Percentiles rank a stretch among this genome's conserved stretches.
Conservation (phyloP, 495 filamentous ascomycete species). For the Hypomontagnella monticulosa region DNA sequence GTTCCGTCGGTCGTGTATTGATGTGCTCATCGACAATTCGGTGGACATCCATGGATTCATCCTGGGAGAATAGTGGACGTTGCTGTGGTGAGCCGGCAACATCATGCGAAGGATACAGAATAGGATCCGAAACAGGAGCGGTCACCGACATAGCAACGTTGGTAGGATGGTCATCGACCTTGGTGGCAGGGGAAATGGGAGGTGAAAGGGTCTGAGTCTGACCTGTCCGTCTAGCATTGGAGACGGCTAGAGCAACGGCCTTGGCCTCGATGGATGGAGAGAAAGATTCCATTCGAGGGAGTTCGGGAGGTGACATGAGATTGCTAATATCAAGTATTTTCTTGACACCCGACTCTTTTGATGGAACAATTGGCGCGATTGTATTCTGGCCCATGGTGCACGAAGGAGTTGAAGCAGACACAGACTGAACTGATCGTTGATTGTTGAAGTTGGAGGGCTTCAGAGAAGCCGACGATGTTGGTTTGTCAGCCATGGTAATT, state of each 20-base stretch:
- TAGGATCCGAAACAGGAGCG: constrained; percentile 51
- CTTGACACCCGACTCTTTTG: constrained; percentile 34
- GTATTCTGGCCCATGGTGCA: constrained; percentile 15
- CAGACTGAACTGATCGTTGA: constrained; percentile 9
- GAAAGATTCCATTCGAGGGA: constrained; percentile 70
- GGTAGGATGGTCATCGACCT: constrained; percentile 43
- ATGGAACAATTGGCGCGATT: constrained; percentile 29
- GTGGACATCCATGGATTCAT: constrained; percentile 56
- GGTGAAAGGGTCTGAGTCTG: constrained; percentile 71
- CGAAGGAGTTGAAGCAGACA: constrained; percentile 3
- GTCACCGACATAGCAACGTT: constrained; percentile 17
- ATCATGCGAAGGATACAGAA: constrained; percentile 60
- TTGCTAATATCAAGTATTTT: constrained; percentile 59
- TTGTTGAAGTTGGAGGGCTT: constrained; percentile 21
- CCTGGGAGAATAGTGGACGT: constrained; percentile 44
- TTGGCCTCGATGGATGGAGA: constrained; percentile 38
- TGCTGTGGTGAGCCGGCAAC: constrained; percentile 65
- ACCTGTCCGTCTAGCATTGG: constrained; percentile 52
- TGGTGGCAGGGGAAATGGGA: constrained; percentile 73
- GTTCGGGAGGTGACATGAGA: constrained; percentile 81
- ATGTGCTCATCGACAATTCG: constrained; percentile 73
- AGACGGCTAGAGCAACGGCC: constrained; percentile 41
- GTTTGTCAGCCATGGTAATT: constrained; percentile 44
- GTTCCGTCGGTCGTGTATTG: constrained; percentile 65
- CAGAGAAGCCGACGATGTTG: constrained; percentile 33